Evolutionary conservation across 179 eudicot species (phyloP), one percentile per base, ranked within the genome.

Genomic region (Silene vulgaris): DNA sequence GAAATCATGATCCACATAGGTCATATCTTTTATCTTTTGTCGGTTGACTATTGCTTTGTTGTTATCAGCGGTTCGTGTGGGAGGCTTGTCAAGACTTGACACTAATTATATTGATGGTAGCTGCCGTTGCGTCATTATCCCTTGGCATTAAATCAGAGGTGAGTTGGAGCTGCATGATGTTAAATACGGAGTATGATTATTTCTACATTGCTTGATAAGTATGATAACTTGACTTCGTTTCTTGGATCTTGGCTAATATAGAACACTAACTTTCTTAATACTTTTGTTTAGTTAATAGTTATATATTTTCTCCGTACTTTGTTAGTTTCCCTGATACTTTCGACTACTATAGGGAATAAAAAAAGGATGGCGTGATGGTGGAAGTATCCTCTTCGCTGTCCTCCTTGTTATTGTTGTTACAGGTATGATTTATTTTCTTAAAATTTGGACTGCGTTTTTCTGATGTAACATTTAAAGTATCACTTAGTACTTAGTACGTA

Each of bases 321-420:
- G 48, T 40, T 40, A 8, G 12, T 40, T 72, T 35, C 56, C 50
- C 65, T 56, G 73, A 67, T 7, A 8, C 3, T 8, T 8, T 17
- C 20, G 14, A 65, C 11, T 60, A 74, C 65, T 71, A 28, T 69
- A 93, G 97, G 98, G 98, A 52, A 88, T 91, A 20, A 82, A 94
- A 83, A 82, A 90, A 86, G 98, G 98, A 79, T 94, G 96, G 98
- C 90, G 90, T 82, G 98, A 94, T 83, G 98, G 98, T 45, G 98
- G 97, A 74, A 94, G 97, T 85, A 94, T 94, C 75, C 92, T 96
- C 59, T 69, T 94, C 82, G 98, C 98, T 48, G 98, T 90, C 71
- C 64, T 91, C 69, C 87, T 91, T 79, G 97, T 94, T 72, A 91
- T 91, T 70, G 71, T 83, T 75, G 90, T 90, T 70, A 91, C 98